Conservation (phyloP, 345 rosid species). For the Firmiana major region DNA sequence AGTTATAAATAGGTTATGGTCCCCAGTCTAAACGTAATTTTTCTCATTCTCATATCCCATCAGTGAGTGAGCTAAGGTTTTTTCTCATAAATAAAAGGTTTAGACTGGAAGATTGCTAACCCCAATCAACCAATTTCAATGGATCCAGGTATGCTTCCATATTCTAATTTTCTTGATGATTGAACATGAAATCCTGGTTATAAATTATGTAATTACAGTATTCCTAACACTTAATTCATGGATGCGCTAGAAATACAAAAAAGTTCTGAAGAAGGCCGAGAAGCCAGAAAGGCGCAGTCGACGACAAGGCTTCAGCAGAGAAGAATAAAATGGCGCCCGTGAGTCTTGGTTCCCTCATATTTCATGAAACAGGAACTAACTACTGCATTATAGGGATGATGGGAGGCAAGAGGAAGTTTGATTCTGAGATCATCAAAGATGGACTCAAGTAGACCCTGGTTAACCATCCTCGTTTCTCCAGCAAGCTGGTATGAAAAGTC, state of each 20-base stretch:
- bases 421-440: constrained; percentile 36
- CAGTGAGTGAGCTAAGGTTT: too few species aligned
- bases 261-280: neutral
- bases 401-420: constrained; percentile 40
- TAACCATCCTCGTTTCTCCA: constrained; percentile 81
- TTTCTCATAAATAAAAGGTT: too few species aligned
- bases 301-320: neutral
- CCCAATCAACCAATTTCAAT: too few species aligned
- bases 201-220: too few species aligned
- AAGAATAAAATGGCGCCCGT: constrained; percentile 28
- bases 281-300: neutral
- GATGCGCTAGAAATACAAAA: neutral
- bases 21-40: too few species aligned
- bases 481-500: constrained; percentile 43
- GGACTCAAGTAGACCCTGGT: constrained; percentile 52
- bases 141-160: too few species aligned
- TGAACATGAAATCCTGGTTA: too few species aligned
- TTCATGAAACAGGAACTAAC: constrained; percentile 46
- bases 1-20: too few species aligned
- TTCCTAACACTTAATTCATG: neutral
- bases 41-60: too few species aligned
- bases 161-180: too few species aligned
- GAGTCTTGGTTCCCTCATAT: constrained; percentile 55
- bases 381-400: constrained; percentile 43
- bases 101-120: too few species aligned